Percentiles rank a stretch among this genome's conserved stretches.
Evolutionary conservation across 345 rosid species (phyloP).

Genomic region (Gossypium mustelinum): DNA sequence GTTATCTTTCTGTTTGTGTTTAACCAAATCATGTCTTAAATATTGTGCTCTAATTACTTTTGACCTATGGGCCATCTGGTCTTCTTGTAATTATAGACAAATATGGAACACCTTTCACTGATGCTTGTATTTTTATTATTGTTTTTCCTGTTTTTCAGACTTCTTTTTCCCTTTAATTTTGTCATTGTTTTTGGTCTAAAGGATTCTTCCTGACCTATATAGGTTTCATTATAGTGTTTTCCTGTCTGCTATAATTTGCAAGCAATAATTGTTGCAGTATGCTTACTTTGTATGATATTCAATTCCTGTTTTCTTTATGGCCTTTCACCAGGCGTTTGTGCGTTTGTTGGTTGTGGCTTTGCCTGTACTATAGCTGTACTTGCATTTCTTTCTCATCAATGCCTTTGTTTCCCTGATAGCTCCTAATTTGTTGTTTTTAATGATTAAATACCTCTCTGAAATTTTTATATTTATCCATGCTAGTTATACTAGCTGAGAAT

Average conservation of each 20-base stretch:
- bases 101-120: not conserved
- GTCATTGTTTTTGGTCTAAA: not conserved
- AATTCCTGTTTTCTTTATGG: not conserved
- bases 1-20: too few relatives aligned
- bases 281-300: not conserved
- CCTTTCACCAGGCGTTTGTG: not conserved
- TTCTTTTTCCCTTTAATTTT: not conserved
- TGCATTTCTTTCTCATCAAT: not conserved
- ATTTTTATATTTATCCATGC: constrained; percentile 9
- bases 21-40: too few relatives aligned
- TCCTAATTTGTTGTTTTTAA: not conserved
- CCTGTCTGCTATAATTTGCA: not conserved
- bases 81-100: too few relatives aligned
- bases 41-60: too few relatives aligned
- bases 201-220: not conserved
- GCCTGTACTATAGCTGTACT: not conserved
- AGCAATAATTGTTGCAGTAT: not conserved
- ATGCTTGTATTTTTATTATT: not conserved
- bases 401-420: not conserved
- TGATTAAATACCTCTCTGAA: not conserved
- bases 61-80: too few relatives aligned
- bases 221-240: not conserved
- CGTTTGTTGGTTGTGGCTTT: not conserved
- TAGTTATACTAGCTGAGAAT: constrained; percentile 77
- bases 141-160: not conserved